These are phyloP conservation scores for Mycena maculata DNA, from an alignment of 768 basidiomycete species.

Conservation along the genomic window DNA sequence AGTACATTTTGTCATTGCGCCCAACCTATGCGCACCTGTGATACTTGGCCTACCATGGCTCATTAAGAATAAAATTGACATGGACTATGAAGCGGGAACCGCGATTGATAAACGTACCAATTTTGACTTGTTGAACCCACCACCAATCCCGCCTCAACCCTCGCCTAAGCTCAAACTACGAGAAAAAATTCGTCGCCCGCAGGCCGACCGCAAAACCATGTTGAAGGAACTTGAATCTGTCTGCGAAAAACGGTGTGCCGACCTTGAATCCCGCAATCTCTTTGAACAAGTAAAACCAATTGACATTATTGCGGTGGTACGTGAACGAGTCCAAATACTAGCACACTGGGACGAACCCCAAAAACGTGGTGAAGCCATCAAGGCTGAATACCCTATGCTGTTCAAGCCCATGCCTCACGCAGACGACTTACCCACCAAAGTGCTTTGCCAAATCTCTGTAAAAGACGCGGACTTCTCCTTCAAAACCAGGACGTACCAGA, in stretches of 20 bases:
- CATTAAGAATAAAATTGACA: neutral
- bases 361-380: neutral
- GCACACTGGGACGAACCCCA: neutral
- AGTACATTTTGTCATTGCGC: neutral
- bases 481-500: neutral
- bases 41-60: conserved; percentile 4
- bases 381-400: neutral
- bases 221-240: neutral
- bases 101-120: neutral
- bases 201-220: neutral
- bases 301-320: neutral
- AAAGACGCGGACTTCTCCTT: neutral
- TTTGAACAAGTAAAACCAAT: neutral
- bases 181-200: neutral
- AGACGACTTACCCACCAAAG: neutral
- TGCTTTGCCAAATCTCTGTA: neutral
- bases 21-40: neutral
- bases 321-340: neutral
- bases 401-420: neutral
- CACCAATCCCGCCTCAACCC: neutral
- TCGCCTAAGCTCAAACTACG: neutral
- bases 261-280: neutral
- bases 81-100: neutral
- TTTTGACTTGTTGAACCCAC: neutral
- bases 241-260: neutral